Percentiles rank a stretch among this genome's conserved stretches.
Evolutionary conservation across 176 grass and related monocot species (phyloP).

Genomic region (Pharus latifolius): DNA sequence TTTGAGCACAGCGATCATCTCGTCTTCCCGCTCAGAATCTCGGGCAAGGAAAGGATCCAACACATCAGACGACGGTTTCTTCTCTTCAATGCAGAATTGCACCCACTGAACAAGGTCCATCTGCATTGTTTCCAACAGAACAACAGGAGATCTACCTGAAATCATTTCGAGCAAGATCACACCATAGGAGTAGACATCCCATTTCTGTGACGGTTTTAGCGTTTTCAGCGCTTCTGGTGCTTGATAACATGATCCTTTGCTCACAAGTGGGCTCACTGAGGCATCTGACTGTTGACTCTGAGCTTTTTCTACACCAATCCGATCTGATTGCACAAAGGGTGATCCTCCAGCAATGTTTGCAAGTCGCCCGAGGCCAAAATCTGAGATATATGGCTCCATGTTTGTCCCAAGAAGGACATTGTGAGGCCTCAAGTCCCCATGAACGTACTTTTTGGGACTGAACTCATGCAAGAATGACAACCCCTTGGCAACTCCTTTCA

Average conservation of each 20-base stretch:
- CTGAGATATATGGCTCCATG: conserved; percentile 73
- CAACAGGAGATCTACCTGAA: conserved; percentile 38
- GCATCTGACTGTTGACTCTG: conserved; percentile 49
- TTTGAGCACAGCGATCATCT: conserved; percentile 74
- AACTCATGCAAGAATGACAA: conserved; percentile 84
- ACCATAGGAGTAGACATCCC: conserved; percentile 88
- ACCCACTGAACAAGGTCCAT: conserved; percentile 90
- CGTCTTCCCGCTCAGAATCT: conserved; percentile 49
- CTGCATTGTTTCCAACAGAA: conserved; percentile 66
- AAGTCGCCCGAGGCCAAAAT: conserved; percentile 77
- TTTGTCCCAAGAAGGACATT: conserved; percentile 71
- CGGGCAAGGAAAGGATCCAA: conserved; percentile 56
- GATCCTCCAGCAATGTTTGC: conserved; percentile 85
- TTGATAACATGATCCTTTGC: conserved; percentile 67
- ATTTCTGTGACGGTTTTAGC: conserved; percentile 94
- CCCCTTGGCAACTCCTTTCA: conserved; percentile 72
- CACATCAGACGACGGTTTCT: conserved; percentile 64
- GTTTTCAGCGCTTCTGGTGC: conserved; percentile 79
- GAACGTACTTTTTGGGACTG: conserved; percentile 91
- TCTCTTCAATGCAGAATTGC: conserved; percentile 76
- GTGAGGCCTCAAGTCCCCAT: conserved; percentile 82
- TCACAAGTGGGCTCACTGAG: conserved; percentile 43
- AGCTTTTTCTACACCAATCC: conserved; percentile 33
- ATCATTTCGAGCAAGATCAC: conserved; percentile 87
- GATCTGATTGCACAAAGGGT: conserved; percentile 45